Conservation (phyloP, 176 grass and related monocot genomes). For the Bothriochloa decipiens region DNA sequence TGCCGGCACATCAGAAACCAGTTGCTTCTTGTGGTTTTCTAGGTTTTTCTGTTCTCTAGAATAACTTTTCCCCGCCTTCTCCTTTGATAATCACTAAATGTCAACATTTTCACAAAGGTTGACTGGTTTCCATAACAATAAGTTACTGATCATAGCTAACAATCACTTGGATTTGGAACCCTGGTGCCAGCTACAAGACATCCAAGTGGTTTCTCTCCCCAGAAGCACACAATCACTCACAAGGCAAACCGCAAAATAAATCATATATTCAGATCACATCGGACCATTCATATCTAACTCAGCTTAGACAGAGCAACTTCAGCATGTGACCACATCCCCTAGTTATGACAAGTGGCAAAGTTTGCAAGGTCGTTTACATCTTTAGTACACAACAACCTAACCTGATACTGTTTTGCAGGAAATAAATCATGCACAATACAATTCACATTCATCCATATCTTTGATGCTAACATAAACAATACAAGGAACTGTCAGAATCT, state of each 20-base stretch:
- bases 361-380: background rate
- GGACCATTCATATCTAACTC: conserved; percentile 14
- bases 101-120: conserved; percentile 25
- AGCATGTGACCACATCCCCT: conserved; percentile 9
- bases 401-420: conserved; percentile 27
- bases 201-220: background rate
- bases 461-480: conserved; percentile 9
- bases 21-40: background rate
- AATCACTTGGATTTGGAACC: conserved; percentile 4
- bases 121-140: background rate
- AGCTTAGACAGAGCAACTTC: background rate
- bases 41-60: conserved; percentile 12
- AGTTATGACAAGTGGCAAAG: conserved; percentile 1
- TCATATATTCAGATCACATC: conserved; percentile 1
- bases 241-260: conserved; percentile 30
- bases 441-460: conserved; percentile 24
- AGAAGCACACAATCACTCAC: conserved; percentile 15
- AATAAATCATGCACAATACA: background rate
- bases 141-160: background rate
- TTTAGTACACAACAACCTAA: conserved; percentile 11
- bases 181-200: conserved; percentile 15
- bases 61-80: background rate
- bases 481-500: conserved; percentile 24
- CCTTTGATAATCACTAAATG: conserved; percentile 9
- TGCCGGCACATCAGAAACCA: conserved; percentile 13